A percentile compares a stretch with the other conserved stretches of the same genome.
Evolutionary conservation across 2,329 filamentous ascomycete genomes (phyloP).

Genomic region (Fusarium incarnatum): DNA sequence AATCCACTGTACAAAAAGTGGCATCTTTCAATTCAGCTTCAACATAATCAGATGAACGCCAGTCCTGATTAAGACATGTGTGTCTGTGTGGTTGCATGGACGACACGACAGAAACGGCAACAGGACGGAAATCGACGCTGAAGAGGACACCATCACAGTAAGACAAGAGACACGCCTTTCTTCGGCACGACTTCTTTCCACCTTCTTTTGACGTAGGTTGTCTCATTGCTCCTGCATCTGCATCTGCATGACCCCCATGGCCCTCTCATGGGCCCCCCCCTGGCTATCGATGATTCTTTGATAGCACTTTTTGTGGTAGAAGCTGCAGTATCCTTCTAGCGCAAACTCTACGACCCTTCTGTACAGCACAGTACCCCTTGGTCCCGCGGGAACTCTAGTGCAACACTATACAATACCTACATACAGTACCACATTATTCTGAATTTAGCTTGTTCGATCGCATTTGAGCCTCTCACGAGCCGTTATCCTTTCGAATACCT

Average conservation of each 20-base stretch:
- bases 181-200: conserved; percentile 19
- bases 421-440: neutral
- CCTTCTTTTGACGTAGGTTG: conserved; percentile 35
- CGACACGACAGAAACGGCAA: conserved; percentile 25
- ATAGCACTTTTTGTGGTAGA: conserved; percentile 12
- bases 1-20: neutral
- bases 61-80: conserved; percentile 26
- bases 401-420: too few species aligned
- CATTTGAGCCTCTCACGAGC: conserved; percentile 16
- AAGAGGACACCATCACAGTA: conserved; percentile 29
- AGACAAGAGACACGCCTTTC: neutral
- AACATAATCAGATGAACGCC: conserved; percentile 1
- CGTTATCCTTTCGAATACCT: neutral
- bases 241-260: conserved; percentile 7
- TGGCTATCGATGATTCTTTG: conserved; percentile 25
- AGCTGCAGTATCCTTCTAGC: conserved; percentile 43
- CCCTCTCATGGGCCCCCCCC: neutral
- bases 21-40: conserved; percentile 4
- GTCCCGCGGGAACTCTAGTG: neutral
- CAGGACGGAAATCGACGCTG: conserved; percentile 34
- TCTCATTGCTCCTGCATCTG: conserved; percentile 33
- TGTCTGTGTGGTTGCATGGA: conserved; percentile 38
- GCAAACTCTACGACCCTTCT: conserved; percentile 39
- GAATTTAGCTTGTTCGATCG: conserved; percentile 7
- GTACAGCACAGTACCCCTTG: conserved; percentile 7